Conservation (phyloP, 2,329 filamentous ascomycete species). For the Rhynchosporium agropyri region DNA sequence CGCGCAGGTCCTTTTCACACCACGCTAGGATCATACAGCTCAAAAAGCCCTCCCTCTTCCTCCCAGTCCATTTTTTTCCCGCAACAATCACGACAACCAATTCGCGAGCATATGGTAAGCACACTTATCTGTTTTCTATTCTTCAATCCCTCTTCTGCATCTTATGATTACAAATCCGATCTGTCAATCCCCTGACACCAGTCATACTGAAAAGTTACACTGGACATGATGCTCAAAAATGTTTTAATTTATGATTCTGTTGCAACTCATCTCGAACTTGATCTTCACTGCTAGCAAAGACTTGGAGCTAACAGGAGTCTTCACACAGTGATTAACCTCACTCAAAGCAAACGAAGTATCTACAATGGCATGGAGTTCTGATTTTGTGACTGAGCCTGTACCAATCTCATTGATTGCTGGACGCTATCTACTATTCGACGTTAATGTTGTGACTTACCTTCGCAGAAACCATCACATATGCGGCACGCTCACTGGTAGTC, state of each 20-base stretch:
- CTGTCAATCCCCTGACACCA: slow-evolving; percentile 82
- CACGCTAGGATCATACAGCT: slow-evolving; percentile 13
- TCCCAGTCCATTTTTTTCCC: slow-evolving; percentile 10
- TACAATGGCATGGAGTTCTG: slow-evolving; percentile 29
- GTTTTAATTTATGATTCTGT: slow-evolving; percentile 50
- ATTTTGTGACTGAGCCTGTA: slow-evolving; percentile 55
- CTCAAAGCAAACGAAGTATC: not conserved
- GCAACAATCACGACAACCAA: slow-evolving; percentile 18
- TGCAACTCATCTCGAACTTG: slow-evolving; percentile 16
- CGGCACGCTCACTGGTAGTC: slow-evolving; percentile 81
- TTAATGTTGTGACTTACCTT: slow-evolving; percentile 75
- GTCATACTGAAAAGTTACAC: slow-evolving; percentile 39
- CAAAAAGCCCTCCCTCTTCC: slow-evolving; percentile 17
- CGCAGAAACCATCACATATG: slow-evolving; percentile 82
- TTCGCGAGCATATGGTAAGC: slow-evolving; percentile 22
- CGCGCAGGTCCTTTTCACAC: not conserved
- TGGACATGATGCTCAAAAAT: slow-evolving; percentile 53
- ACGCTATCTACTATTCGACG: slow-evolving; percentile 88
- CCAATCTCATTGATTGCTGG: slow-evolving; percentile 80
- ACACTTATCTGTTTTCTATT: slow-evolving; percentile 1
- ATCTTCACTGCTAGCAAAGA: slow-evolving; percentile 13
- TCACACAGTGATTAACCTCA: slow-evolving; percentile 11
- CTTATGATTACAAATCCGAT: slow-evolving; percentile 70
- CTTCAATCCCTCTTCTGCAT: slow-evolving; percentile 19
- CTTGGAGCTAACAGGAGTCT: slow-evolving; percentile 21